Percentiles rank a stretch among this genome's conserved stretches.
Evolutionary conservation across 2,329 filamentous ascomycete species (phyloP).

Genomic region (Rhynchosporium agropyri): DNA sequence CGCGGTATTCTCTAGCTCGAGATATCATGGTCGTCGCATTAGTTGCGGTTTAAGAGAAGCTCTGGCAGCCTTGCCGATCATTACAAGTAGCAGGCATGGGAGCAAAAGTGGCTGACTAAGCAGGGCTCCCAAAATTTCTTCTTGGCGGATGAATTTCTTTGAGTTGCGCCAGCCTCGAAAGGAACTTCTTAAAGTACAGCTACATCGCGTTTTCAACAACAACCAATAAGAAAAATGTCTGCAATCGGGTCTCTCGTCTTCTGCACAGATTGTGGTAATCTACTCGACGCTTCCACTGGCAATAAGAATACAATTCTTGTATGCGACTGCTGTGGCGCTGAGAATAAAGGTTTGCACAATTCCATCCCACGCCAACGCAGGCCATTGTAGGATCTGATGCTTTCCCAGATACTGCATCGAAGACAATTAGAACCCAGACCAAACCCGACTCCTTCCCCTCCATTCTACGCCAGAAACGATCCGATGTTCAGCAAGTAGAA

Average conservation of each 20-base stretch:
- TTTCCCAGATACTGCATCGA: conserved; percentile 67
- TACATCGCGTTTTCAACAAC: conserved; percentile 9
- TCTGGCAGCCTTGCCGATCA: conserved; percentile 28
- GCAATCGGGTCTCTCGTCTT: conserved; percentile 90
- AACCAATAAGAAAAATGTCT: conserved; percentile 62
- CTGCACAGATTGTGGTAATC: conserved; percentile 89
- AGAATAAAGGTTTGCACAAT: conserved; percentile 70
- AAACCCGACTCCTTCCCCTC: conserved; percentile 91
- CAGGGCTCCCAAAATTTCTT: conserved; percentile 18
- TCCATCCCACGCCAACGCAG: neutral
- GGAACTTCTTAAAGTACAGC: neutral
- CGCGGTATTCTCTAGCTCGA: neutral
- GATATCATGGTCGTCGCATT: conserved; percentile 21
- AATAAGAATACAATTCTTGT: conserved; percentile 73
- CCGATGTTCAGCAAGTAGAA: conserved; percentile 81
- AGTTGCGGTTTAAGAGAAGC: conserved; percentile 5
- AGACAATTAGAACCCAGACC: conserved; percentile 78
- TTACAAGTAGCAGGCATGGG: neutral
- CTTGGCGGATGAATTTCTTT: no score
- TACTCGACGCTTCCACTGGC: conserved; percentile 79
- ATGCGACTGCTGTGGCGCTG: conserved; percentile 84
- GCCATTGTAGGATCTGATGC: conserved; percentile 6
- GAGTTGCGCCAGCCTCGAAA: no score
- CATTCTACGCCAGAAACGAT: conserved; percentile 79
- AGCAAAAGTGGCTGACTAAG: conserved; percentile 18